These are phyloP conservation scores for Chytriomyces hyalinus DNA, from an alignment of 192 early-diverging fungal species.

Conservation along the genomic window DNA sequence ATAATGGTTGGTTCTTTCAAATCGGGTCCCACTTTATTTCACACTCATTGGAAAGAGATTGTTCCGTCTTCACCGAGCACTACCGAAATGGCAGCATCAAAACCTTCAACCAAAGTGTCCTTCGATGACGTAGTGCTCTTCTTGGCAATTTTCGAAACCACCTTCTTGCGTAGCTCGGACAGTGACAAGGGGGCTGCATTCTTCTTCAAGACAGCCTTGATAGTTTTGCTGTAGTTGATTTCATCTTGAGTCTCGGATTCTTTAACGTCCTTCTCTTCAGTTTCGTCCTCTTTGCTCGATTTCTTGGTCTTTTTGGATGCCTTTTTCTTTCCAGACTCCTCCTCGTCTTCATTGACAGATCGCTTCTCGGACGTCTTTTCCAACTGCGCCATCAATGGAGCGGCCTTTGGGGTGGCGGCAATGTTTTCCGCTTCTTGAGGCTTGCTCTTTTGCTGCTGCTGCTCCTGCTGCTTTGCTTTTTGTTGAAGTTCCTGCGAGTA, in stretches of 20 bases:
- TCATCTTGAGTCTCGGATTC: not conserved
- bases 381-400: slow-evolving; percentile 49
- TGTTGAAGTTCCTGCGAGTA: not conserved
- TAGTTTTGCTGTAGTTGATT: slow-evolving; percentile 17
- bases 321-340: slow-evolving; percentile 21
- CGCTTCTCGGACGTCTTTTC: slow-evolving; percentile 36
- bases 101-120: slow-evolving; percentile 13
- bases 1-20: too few relatives aligned
- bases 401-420: slow-evolving; percentile 38
- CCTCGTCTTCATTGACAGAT: slow-evolving; percentile 12
- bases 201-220: slow-evolving; percentile 31
- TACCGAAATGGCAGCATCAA: slow-evolving; percentile 16
- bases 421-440: slow-evolving; percentile 31
- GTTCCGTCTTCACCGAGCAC: not conserved
- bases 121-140: slow-evolving; percentile 3
- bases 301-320: slow-evolving; percentile 25
- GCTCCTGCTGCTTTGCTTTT: slow-evolving; percentile 29
- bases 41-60: not conserved
- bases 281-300: slow-evolving; percentile 15
- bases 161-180: slow-evolving; percentile 10
- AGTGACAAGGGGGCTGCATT: slow-evolving; percentile 6
- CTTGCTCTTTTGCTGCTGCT: slow-evolving; percentile 32
- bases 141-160: slow-evolving; percentile 27
- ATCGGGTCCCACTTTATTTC: too few relatives aligned
- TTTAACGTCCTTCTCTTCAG: not conserved